Percentiles rank a stretch among this genome's conserved stretches.
These are phyloP conservation scores for Monosporozyma servazzii DNA, from an alignment of 805 yeast species.

Conservation along the genomic window DNA sequence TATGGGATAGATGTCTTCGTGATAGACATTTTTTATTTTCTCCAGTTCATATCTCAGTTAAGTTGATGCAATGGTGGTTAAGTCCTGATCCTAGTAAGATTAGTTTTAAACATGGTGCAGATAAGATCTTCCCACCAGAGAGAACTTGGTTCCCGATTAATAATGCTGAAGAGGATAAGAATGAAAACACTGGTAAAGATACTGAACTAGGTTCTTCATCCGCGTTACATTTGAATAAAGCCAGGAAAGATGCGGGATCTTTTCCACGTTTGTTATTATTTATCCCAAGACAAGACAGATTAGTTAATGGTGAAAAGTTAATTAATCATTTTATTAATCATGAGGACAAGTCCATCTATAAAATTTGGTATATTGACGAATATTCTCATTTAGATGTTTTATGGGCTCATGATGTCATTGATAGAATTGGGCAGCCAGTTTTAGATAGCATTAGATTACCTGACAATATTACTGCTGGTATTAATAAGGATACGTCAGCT, in stretches of 20 bases:
- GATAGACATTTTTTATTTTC: constrained; percentile 75
- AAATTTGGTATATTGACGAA: constrained; percentile 36
- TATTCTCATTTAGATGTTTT: constrained; percentile 86
- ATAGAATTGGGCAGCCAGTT: constrained; percentile 49
- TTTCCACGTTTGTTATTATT: constrained; percentile 58
- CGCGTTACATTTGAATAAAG: constrained; percentile 17
- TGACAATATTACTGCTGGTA: not conserved
- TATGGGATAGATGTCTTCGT: constrained; percentile 64
- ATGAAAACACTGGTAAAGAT: not conserved
- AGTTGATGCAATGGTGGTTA: constrained; percentile 91
- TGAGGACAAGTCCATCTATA: constrained; percentile 37
- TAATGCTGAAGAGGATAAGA: not conserved
- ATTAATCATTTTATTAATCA: constrained; percentile 50
- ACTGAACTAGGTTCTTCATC: not conserved
- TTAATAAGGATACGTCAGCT: not conserved
- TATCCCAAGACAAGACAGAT: constrained; percentile 61
- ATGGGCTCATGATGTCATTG: constrained; percentile 78
- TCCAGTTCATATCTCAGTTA: constrained; percentile 72
- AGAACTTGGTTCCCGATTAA: constrained; percentile 43
- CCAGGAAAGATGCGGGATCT: constrained; percentile 30
- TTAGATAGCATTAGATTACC: constrained; percentile 27
- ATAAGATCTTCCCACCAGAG: constrained; percentile 42
- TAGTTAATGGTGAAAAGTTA: constrained; percentile 69
- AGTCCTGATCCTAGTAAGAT: constrained; percentile 32
- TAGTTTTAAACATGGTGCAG: constrained; percentile 35